These are phyloP conservation scores for Diddensiella transvaalensis DNA, from an alignment of 805 yeast genomes.

Conservation along the genomic window DNA sequence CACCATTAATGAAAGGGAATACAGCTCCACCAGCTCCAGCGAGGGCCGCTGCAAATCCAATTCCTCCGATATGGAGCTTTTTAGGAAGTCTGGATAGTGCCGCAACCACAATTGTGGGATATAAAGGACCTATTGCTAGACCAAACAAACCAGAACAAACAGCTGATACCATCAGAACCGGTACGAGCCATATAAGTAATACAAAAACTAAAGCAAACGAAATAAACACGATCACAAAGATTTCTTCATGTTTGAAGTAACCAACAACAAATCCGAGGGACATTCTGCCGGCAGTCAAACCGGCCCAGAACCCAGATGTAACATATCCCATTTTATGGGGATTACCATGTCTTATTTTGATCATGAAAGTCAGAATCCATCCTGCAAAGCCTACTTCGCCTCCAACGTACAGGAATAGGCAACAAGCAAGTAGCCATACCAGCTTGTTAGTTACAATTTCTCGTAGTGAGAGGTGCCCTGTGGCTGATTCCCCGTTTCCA, in stretches of 20 bases:
- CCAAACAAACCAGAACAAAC: constrained; percentile 50
- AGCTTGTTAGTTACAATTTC: constrained; percentile 10
- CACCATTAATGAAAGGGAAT: constrained; percentile 63
- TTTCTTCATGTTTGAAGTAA: constrained; percentile 19
- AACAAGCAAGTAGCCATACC: constrained; percentile 46
- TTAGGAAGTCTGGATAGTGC: constrained; percentile 60
- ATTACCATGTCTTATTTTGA: constrained; percentile 50
- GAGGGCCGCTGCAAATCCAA: constrained; percentile 71
- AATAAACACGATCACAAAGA: constrained; percentile 29
- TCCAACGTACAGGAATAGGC: constrained; percentile 62
- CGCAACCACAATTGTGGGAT: constrained; percentile 67
- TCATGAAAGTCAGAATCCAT: constrained; percentile 63
- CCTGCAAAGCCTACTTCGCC: constrained; percentile 67
- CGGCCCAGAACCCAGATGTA: constrained; percentile 69
- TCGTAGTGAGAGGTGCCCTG: neutral
- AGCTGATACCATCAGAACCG: constrained; percentile 44
- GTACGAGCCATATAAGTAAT: constrained; percentile 48
- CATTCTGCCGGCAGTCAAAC: constrained; percentile 62
- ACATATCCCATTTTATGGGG: constrained; percentile 53
- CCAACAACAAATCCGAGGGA: constrained; percentile 40
- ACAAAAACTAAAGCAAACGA: constrained; percentile 38
- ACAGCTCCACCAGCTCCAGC: constrained; percentile 82
- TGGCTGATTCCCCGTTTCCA: neutral
- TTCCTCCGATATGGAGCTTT: constrained; percentile 56
- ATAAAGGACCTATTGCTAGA: constrained; percentile 61